phyloP scores from a whole-genome alignment of 139 green algal genomes.

The Chlorella sorokiniana region DNA sequence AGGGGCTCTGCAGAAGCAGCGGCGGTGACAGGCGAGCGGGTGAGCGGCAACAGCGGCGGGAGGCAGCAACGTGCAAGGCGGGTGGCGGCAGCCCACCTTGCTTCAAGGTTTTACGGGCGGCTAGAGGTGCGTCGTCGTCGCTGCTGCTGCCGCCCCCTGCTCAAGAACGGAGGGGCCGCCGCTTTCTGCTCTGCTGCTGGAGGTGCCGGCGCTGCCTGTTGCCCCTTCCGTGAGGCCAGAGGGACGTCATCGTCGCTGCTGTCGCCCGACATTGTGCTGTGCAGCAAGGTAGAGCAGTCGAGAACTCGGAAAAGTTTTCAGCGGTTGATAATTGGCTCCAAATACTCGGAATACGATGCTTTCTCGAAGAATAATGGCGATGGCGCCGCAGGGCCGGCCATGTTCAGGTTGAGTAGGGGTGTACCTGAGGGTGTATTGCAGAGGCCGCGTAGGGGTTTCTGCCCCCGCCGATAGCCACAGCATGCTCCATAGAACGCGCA shows the following conservation, averaged over 20 bases:
- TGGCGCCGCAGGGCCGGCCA: too few species aligned
- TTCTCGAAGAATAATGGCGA: too few species aligned
- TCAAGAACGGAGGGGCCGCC: not conserved
- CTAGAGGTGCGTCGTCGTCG: conserved; percentile 8
- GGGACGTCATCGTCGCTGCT: conserved; percentile 20
- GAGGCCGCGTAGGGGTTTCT: too few species aligned
- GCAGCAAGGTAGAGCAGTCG: not conserved
- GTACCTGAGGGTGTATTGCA: too few species aligned
- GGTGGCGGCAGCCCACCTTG: not conserved
- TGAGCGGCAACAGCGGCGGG: not conserved
- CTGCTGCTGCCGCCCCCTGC: not conserved
- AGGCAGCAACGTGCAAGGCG: too few species aligned
- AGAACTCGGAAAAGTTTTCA: not conserved
- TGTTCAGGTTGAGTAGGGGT: too few species aligned
- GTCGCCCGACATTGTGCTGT: not conserved
- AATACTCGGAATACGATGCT: too few species aligned
- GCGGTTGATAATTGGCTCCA: not conserved
- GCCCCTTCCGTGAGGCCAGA: not conserved
- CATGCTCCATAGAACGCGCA: too few species aligned
- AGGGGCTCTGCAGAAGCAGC: not conserved
- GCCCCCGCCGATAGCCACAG: too few species aligned
- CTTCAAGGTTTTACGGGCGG: not conserved
- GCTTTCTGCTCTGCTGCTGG: not conserved
- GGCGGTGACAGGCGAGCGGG: not conserved
- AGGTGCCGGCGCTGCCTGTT: not conserved